Percentiles rank a stretch among this genome's conserved stretches.
phyloP scores from a whole-genome alignment of 2,329 filamentous ascomycete genomes.

The Tolypocladium pustulatum region DNA sequence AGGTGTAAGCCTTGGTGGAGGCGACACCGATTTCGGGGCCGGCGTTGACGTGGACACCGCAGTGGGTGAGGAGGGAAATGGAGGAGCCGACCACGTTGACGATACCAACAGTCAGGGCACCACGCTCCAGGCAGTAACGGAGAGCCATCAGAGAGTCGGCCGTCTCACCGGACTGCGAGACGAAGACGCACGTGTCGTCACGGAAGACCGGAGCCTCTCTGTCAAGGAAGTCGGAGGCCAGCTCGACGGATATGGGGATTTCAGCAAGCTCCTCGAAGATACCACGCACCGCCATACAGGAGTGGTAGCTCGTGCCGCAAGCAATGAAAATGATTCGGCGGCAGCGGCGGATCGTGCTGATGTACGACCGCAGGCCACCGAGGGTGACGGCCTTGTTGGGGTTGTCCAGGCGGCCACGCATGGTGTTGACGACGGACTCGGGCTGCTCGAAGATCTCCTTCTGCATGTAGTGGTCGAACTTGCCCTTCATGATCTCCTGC shows the following conservation, averaged over 20 bases:
- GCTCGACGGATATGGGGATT: slow-evolving; percentile 92
- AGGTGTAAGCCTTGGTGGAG: slow-evolving; percentile 98
- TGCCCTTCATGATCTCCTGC: slow-evolving; percentile 99
- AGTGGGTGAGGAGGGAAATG: slow-evolving; percentile 97
- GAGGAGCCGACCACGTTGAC: slow-evolving; percentile 98
- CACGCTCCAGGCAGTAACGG: slow-evolving; percentile 94
- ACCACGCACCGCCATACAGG: slow-evolving; percentile 97
- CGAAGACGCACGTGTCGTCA: slow-evolving; percentile 97
- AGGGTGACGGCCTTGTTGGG: slow-evolving; percentile 92
- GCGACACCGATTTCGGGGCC: slow-evolving; percentile 98
- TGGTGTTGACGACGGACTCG: slow-evolving; percentile 98
- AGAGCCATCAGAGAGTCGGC: slow-evolving; percentile 96
- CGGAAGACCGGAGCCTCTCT: slow-evolving; percentile 96
- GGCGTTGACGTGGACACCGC: slow-evolving; percentile 98
- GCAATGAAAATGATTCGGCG: slow-evolving; percentile 98
- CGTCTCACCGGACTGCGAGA: slow-evolving; percentile 97
- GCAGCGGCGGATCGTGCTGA: slow-evolving; percentile 91
- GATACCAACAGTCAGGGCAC: slow-evolving; percentile 92
- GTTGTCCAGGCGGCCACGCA: slow-evolving; percentile 94
- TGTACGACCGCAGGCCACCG: slow-evolving; percentile 91
- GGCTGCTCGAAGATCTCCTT: slow-evolving; percentile 99
- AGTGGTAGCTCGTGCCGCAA: slow-evolving; percentile 97
- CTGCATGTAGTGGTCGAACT: slow-evolving; percentile 99
- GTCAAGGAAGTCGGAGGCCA: slow-evolving; percentile 97
- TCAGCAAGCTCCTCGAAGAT: slow-evolving; percentile 96